phyloP scores from a whole-genome alignment of 305 asterid genomes.

The Fraxinus latifolia region DNA sequence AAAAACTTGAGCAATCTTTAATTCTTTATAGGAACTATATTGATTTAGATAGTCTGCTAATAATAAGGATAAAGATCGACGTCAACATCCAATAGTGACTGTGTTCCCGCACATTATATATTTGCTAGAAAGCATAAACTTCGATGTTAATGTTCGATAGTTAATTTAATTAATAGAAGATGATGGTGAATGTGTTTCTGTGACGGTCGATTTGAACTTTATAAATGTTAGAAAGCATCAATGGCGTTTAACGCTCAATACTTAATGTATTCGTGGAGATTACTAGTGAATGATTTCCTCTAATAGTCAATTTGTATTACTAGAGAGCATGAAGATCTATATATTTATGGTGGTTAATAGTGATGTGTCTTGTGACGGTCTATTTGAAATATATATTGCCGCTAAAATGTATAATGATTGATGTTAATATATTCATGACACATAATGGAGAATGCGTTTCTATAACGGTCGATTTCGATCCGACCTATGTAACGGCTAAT shows the following conservation, averaged over 20 bases:
- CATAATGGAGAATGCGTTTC: neutral
- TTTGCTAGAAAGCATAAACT: neutral
- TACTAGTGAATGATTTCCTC: neutral
- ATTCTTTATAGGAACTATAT: neutral
- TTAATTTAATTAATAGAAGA: neutral
- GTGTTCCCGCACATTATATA: neutral
- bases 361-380: neutral
- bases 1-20: neutral
- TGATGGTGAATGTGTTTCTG: neutral
- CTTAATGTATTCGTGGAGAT: too few relatives aligned
- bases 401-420: neutral
- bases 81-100: neutral
- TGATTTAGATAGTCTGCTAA: neutral
- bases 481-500: neutral
- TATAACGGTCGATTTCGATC: neutral
- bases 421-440: too few relatives aligned
- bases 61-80: neutral
- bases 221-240: too few relatives aligned
- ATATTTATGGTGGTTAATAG: neutral
- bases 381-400: neutral
- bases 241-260: too few relatives aligned
- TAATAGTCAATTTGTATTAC: neutral
- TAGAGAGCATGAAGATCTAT: neutral
- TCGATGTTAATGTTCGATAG: neutral
- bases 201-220: too few relatives aligned